These are phyloP conservation scores for Colletotrichum spaethianum DNA, from an alignment of 2,329 filamentous ascomycete species.

Conservation along the genomic window DNA sequence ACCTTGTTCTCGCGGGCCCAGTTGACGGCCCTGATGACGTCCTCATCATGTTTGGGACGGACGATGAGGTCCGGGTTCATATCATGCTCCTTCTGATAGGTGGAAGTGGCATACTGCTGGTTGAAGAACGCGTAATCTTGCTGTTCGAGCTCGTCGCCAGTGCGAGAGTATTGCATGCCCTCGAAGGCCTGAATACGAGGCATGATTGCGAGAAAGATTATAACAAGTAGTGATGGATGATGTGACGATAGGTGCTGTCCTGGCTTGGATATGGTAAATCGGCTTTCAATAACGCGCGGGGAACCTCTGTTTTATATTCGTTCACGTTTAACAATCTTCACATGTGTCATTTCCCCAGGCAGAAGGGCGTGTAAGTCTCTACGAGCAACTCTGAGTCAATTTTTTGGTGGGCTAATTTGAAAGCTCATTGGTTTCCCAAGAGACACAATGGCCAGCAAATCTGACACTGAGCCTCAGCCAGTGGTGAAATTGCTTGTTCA, in stretches of 20 bases:
- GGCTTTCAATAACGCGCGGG: too few species aligned
- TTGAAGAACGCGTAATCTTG: slow-evolving; percentile 33
- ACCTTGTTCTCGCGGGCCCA: slow-evolving; percentile 57
- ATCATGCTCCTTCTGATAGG: slow-evolving; percentile 56
- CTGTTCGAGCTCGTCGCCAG: slow-evolving; percentile 23
- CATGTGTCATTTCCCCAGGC: not conserved
- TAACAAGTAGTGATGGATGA: not conserved
- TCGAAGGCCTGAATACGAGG: slow-evolving; percentile 29
- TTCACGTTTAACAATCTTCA: not conserved
- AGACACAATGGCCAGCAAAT: not conserved
- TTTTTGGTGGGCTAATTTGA: not conserved
- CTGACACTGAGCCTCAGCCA: not conserved
- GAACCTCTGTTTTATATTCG: not conserved
- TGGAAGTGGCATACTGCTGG: slow-evolving; percentile 61
- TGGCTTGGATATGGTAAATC: not conserved
- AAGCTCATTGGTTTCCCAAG: not conserved
- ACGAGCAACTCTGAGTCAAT: not conserved
- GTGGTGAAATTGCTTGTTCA: not conserved
- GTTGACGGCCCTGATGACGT: slow-evolving; percentile 56
- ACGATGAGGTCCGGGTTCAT: slow-evolving; percentile 62
- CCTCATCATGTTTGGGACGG: slow-evolving; percentile 58
- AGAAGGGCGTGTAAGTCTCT: too few species aligned
- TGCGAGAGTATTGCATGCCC: slow-evolving; percentile 31
- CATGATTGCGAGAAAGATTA: not conserved
- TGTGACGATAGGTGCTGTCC: not conserved